Evolutionary conservation across 108 stramenopile genomes (phyloP).

Genomic region (Skeletonema tropicum): DNA sequence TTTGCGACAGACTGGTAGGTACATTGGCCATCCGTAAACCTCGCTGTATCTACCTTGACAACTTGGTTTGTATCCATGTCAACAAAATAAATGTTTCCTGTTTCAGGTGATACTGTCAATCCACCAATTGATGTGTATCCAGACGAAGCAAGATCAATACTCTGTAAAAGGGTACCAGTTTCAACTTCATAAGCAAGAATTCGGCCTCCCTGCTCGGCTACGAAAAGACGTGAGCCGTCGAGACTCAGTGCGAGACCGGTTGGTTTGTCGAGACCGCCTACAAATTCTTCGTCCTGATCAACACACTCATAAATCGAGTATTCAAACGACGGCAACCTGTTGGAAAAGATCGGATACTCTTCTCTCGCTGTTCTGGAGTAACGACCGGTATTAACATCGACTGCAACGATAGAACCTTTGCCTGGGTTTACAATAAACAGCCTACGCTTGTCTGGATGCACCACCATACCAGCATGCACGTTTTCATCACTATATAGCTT

Average conservation of each 20-base stretch:
- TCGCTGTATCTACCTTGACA: constrained; percentile 12
- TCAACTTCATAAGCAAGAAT: constrained; percentile 46
- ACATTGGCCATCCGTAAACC: constrained; percentile 19
- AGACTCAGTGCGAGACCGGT: constrained; percentile 48
- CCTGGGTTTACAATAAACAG: constrained; percentile 48
- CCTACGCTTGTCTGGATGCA: constrained; percentile 44
- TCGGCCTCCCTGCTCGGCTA: constrained; percentile 44
- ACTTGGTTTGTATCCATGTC: constrained; percentile 46
- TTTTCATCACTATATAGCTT: constrained; percentile 30
- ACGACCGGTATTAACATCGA: constrained; percentile 40
- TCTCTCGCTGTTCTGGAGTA: constrained; percentile 55
- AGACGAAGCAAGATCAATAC: constrained; percentile 23
- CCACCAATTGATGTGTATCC: constrained; percentile 48
- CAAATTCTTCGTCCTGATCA: constrained; percentile 39
- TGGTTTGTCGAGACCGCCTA: constrained; percentile 22
- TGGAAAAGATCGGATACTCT: constrained; percentile 55
- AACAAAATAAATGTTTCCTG: constrained; percentile 35
- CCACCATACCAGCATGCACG: constrained; percentile 50
- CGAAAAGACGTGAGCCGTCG: constrained; percentile 43
- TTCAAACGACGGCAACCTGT: constrained; percentile 50
- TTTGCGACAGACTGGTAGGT: constrained; percentile 21
- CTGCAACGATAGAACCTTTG: constrained; percentile 27
- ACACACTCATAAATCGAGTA: constrained; percentile 58
- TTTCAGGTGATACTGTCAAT: constrained; percentile 32
- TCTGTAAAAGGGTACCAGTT: constrained; percentile 28